Evolutionary conservation across 2,329 filamentous ascomycete species (phyloP).

Genomic region (Aspergillus versicolor): DNA sequence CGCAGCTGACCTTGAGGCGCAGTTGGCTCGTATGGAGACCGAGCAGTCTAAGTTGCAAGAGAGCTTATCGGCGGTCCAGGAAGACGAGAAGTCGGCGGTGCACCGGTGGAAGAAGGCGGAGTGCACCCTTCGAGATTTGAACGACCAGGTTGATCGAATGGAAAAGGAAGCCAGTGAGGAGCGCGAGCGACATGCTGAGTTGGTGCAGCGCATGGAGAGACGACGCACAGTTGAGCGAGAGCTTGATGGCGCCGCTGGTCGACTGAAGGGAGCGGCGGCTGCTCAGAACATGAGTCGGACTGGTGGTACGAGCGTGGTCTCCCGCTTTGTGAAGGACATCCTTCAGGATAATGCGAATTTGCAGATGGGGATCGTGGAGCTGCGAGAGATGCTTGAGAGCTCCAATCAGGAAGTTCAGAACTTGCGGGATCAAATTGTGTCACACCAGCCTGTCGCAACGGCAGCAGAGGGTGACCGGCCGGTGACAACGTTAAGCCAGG

Average conservation of each 20-base stretch:
- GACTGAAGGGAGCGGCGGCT: slow-evolving; percentile 78
- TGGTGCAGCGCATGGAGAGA: slow-evolving; percentile 79
- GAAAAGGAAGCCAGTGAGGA: slow-evolving; percentile 81
- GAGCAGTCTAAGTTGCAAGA: slow-evolving; percentile 75
- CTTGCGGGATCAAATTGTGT: slow-evolving; percentile 75
- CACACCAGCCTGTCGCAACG: slow-evolving; percentile 67
- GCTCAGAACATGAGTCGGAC: slow-evolving; percentile 62
- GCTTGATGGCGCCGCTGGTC: slow-evolving; percentile 73
- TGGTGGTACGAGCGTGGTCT: slow-evolving; percentile 71
- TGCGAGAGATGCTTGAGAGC: slow-evolving; percentile 83
- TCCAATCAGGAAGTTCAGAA: slow-evolving; percentile 93
- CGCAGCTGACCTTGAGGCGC: slow-evolving; percentile 75
- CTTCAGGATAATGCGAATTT: slow-evolving; percentile 92
- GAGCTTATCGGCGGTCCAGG: slow-evolving; percentile 64
- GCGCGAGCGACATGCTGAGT: slow-evolving; percentile 74
- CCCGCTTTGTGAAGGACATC: slow-evolving; percentile 93
- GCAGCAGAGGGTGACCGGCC: slow-evolving; percentile 31
- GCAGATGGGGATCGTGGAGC: slow-evolving; percentile 85
- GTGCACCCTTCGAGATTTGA: slow-evolving; percentile 71
- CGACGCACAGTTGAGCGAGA: slow-evolving; percentile 80
- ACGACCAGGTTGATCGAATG: slow-evolving; percentile 85
- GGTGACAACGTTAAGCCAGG: slow-evolving; percentile 64
- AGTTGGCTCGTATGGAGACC: slow-evolving; percentile 74
- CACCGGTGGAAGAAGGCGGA: slow-evolving; percentile 86
- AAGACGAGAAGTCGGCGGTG: slow-evolving; percentile 75